Percentiles rank a stretch among this genome's conserved stretches.
Evolutionary conservation across 1,284 basidiomycete genomes (phyloP).

Genomic region (Sanghuangporus baumii): DNA sequence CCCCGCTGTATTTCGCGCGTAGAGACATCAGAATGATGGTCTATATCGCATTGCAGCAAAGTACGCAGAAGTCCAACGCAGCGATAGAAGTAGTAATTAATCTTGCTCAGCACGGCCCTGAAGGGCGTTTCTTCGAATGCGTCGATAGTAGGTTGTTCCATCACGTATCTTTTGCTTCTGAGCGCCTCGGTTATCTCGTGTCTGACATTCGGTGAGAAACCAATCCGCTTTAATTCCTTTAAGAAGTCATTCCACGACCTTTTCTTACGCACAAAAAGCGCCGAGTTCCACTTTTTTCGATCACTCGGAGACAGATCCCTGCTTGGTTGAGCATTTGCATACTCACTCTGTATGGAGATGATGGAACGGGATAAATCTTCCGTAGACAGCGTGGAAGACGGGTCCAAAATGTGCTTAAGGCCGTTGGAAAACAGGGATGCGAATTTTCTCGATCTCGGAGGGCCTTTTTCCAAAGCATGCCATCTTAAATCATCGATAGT

Average conservation of each 20-base stretch:
- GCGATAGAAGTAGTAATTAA: conserved; percentile 70
- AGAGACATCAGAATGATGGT: conserved; percentile 78
- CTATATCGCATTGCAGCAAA: conserved; percentile 58
- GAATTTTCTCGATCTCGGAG: conserved; percentile 44
- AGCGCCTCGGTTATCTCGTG: conserved; percentile 67
- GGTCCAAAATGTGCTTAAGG: conserved; percentile 39
- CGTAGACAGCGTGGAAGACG: conserved; percentile 35
- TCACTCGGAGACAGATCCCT: conserved; percentile 51
- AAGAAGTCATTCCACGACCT: conserved; percentile 91
- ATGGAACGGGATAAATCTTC: conserved; percentile 74
- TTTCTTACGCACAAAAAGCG: conserved; percentile 74
- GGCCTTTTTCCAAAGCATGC: not conserved
- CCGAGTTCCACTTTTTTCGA: conserved; percentile 70
- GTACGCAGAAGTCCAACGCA: conserved; percentile 65
- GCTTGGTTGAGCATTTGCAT: conserved; percentile 53
- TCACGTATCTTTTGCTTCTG: conserved; percentile 58
- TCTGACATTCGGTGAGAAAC: conserved; percentile 70
- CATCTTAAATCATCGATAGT: too few relatives aligned
- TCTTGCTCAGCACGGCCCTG: conserved; percentile 29
- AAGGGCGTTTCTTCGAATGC: conserved; percentile 17
- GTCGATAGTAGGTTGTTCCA: conserved; percentile 51
- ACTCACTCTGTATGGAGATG: conserved; percentile 58
- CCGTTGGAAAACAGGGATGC: conserved; percentile 34
- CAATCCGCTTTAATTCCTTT: conserved; percentile 82
- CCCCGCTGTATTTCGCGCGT: conserved; percentile 85